Evolutionary conservation across 345 rosid genomes (phyloP).

Genomic region (Moricandia moricandioides): DNA sequence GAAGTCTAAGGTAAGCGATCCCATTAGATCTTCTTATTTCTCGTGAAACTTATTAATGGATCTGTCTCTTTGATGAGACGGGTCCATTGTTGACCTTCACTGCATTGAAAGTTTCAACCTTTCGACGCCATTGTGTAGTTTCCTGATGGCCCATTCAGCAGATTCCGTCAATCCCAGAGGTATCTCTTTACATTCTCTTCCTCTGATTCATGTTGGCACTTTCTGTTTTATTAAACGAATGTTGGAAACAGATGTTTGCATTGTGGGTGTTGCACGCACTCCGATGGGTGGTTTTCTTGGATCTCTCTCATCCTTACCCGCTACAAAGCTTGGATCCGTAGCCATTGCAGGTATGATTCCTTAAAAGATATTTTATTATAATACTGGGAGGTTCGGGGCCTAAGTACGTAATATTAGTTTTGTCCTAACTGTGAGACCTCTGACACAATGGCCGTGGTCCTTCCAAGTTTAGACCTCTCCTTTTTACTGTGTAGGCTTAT

Average conservation of each 20-base stretch:
- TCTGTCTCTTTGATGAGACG: background rate
- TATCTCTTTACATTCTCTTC: conserved; percentile 15
- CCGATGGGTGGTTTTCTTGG: conserved; percentile 98
- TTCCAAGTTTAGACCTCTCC: no score
- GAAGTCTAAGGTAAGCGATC: conserved; percentile 22
- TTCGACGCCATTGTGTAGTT: conserved; percentile 14
- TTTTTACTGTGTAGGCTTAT: background rate
- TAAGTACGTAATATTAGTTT: no score
- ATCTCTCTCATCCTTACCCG: conserved; percentile 70
- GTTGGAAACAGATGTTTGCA: conserved; percentile 73
- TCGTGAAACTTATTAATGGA: background rate
- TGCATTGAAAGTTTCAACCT: background rate
- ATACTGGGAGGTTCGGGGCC: no score
- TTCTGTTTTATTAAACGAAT: background rate
- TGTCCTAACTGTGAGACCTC: no score
- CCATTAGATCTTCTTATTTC: conserved; percentile 5
- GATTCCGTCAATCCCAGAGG: conserved; percentile 84
- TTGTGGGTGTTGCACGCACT: conserved; percentile 97
- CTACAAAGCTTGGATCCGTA: conserved; percentile 93
- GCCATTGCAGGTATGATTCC: conserved; percentile 56
- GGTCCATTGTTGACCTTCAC: conserved; percentile 12
- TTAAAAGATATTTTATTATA: background rate
- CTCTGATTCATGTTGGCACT: background rate
- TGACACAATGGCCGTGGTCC: no score
- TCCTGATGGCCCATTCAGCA: conserved; percentile 55